A percentile compares a stretch with the other conserved stretches of the same genome.
These are phyloP conservation scores for Ceratocystis smalleyi DNA, from an alignment of 2,329 filamentous ascomycete species.

Conservation along the genomic window DNA sequence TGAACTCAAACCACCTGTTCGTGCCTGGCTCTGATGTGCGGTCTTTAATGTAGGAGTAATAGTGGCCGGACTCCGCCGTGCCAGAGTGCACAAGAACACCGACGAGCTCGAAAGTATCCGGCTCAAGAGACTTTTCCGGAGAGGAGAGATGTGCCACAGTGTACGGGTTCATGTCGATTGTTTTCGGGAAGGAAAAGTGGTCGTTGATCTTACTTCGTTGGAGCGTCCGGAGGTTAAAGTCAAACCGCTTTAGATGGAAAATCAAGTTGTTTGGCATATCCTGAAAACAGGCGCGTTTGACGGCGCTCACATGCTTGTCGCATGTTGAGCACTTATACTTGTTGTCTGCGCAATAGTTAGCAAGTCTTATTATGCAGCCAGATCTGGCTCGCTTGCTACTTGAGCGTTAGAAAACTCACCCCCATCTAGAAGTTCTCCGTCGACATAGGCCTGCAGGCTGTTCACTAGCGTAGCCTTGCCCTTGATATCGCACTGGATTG, in stretches of 20 bases:
- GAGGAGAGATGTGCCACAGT: constrained; percentile 71
- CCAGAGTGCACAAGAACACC: constrained; percentile 87
- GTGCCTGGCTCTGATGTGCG: constrained; percentile 39
- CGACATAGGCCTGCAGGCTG: constrained; percentile 86
- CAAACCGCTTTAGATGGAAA: constrained; percentile 82
- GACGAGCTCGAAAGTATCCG: constrained; percentile 84
- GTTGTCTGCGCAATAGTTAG: constrained; percentile 46
- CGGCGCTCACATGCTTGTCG: constrained; percentile 75
- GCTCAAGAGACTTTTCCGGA: constrained; percentile 35
- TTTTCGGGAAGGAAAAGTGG: constrained; percentile 70
- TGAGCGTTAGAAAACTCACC: constrained; percentile 30
- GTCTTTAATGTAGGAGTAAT: constrained; percentile 89
- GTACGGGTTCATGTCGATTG: constrained; percentile 77
- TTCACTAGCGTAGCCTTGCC: constrained; percentile 72
- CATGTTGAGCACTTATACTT: constrained; percentile 95
- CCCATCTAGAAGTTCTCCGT: constrained; percentile 92
- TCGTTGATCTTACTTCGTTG: constrained; percentile 90
- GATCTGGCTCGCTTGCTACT: not conserved
- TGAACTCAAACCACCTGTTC: constrained; percentile 74
- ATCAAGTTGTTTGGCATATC: constrained; percentile 88
- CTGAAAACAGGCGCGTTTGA: constrained; percentile 85
- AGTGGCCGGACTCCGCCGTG: constrained; percentile 86
- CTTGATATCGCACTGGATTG: constrained; percentile 92
- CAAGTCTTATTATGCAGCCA: constrained; percentile 17
- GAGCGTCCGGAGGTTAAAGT: constrained; percentile 63